Evolutionary conservation across 257 asterid species (phyloP), one percentile per base, ranked within the genome.

Genomic region (Solanum sparsipilum): DNA sequence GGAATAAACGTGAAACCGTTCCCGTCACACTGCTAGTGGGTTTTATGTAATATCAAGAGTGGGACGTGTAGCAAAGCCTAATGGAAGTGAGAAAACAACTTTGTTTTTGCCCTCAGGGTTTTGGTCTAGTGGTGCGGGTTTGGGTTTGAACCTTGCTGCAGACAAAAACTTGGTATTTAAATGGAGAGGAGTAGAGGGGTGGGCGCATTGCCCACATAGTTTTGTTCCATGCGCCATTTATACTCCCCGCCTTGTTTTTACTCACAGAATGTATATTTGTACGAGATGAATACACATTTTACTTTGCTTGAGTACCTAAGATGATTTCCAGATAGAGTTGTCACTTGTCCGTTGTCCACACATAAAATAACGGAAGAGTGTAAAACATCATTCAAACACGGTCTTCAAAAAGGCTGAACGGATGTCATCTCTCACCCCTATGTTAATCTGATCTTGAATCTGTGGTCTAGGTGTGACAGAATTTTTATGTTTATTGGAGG

Each of bases 401-500:
- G 39, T 71, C 13, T 71, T 31, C 39, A 8, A 71, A 25, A 65
- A 31, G 34, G 70, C 86, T 48, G 86, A 31, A 5, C 2, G 70
- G 29, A 29, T 36, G 44, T 29, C 67, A 48, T 48, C 86, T 29
- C 29, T 82, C 29, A 48, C 44, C 86, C 68, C 29, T 29, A 82
- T 48, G 70, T 48, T 82, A 27, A 82, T 48, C 56, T 76, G 63
- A 58, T 44, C 70, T 76, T 35, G 34, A 70, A 74, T 18, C 38
- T 87, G 70, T 72, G 78, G 67, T 87, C 56, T 88, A 72, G 58
- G 81, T 67, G 86, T 70, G 84, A 86, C 58, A 63, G 79, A 6
- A 46, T 16, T 46, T 46, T 46, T 46, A 27, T 25, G 39, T 79
- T 79, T 79, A 79, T 18, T 46, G 68, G 85, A 29, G 29, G 32